A percentile compares a stretch with the other conserved stretches of the same genome.
phyloP scores from a whole-genome alignment of 2,329 filamentous ascomycete genomes.

The Calycina herbarum region DNA sequence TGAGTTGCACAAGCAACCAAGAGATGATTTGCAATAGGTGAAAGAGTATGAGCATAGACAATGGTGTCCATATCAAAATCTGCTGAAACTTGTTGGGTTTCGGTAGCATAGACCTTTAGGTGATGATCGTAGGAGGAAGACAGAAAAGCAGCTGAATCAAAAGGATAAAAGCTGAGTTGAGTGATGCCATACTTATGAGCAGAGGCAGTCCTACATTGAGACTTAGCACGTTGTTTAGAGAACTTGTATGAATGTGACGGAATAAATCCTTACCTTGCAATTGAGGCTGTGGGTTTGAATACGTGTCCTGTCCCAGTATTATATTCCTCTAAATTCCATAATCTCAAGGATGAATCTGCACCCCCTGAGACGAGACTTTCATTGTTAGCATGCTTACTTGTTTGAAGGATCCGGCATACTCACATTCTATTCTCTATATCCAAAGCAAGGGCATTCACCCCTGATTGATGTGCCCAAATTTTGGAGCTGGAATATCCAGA shows the following conservation, averaged over 20 bases:
- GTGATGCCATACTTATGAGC: constrained; percentile 72
- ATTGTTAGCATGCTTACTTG: constrained; percentile 13
- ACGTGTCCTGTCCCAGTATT: constrained; percentile 43
- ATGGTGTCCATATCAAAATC: constrained; percentile 68
- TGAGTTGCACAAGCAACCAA: constrained; percentile 88
- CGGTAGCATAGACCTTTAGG: constrained; percentile 72
- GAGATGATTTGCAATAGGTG: constrained; percentile 68
- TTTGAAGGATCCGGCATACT: constrained; percentile 28
- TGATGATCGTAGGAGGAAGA: constrained; percentile 77
- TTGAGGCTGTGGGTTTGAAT: constrained; percentile 55
- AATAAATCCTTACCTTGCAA: constrained; percentile 42
- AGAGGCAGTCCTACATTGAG: constrained; percentile 29
- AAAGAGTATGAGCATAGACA: constrained; percentile 76
- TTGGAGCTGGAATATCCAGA: constrained; percentile 17
- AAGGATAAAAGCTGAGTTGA: constrained; percentile 75
- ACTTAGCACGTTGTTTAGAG: constrained; percentile 8
- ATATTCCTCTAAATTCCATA: constrained; percentile 80
- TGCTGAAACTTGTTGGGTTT: constrained; percentile 59
- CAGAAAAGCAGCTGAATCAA: constrained; percentile 73
- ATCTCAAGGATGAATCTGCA: constrained; percentile 76
- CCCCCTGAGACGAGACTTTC: constrained; percentile 78
- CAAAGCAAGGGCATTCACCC: constrained; percentile 76
- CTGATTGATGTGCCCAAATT: constrained; percentile 69
- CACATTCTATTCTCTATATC: constrained; percentile 82
- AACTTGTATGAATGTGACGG: too few relatives aligned